Evolutionary conservation across 2,329 filamentous ascomycete genomes (phyloP), one percentile per base, ranked within the genome.

Genomic region (Xylaria sp.): DNA sequence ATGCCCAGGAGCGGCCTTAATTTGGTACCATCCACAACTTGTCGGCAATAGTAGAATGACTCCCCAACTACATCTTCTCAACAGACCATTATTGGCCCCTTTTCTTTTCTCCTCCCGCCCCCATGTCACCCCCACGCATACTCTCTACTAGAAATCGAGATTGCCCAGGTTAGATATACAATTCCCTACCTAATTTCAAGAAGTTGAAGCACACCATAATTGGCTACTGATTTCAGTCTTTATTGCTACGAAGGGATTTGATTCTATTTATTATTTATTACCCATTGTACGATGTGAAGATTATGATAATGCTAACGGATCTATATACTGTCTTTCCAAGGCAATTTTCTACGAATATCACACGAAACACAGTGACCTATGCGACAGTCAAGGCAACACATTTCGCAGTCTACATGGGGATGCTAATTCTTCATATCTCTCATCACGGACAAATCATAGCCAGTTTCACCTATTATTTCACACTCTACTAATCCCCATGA

Each of bases 11-110:
- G 11, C 11, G n/a, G 33, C n/a, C n/a, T n/a, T 31, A 50, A 38
- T 13, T 60, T 60, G 22, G 25, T 22, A 20, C 9, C n/a, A 25
- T 31, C 45, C 17, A 22, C 10, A 22, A 15, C 22, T 39, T 39
- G 9, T 50, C 47, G 57, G 57, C 47, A 61, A n/a, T 61, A 31
- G 57, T 29, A 25, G 36, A 44, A 5, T n/a, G 17, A 2, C 11
- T 50, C n/a, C 45, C 25, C 2, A 39, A 22, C 13, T 6, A 38
- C 44, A 7, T 31, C 9, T 3, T 10, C 49, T 20, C 29, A 51
- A 31, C 7, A 33, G 5, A 17, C 27, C 15, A 20, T 31, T 5
- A 15, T 31, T 31, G 17, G 15, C 15, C 1, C 20, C 6, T 10
- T n/a, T 20, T 51, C 3, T 31, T 33, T n/a, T 27, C 22, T 15